phyloP scores from a whole-genome alignment of 805 yeast genomes.

The Candida morakotiae region DNA sequence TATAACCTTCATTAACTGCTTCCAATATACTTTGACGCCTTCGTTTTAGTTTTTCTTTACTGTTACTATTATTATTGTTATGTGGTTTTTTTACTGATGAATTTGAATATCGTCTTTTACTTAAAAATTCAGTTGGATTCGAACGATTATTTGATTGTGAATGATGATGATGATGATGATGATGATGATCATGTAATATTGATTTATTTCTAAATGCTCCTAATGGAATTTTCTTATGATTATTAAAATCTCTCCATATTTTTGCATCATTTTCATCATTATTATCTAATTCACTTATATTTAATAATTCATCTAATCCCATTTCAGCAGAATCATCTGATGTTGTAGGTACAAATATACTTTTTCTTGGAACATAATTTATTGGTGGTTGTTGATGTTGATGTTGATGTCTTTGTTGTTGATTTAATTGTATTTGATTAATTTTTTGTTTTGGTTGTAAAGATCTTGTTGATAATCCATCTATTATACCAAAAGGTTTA shows the following conservation, averaged over 20 bases:
- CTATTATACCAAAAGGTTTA: constrained; percentile 90
- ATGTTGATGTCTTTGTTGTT: constrained; percentile 3
- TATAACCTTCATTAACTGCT: constrained; percentile 70
- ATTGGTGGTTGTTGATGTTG: not conserved
- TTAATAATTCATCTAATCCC: constrained; percentile 74
- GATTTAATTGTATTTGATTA: not conserved
- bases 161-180: not conserved
- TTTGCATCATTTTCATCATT: constrained; percentile 54
- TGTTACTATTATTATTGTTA: not conserved
- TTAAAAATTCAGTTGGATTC: not conserved
- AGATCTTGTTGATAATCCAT: constrained; percentile 87
- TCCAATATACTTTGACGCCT: constrained; percentile 69
- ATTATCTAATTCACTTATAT: constrained; percentile 83
- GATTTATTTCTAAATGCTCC: constrained; percentile 86
- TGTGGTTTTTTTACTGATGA: not conserved
- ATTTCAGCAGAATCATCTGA: constrained; percentile 33
- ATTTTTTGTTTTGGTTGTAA: constrained; percentile 22
- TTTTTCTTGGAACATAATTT: constrained; percentile 12
- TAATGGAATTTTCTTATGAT: constrained; percentile 56
- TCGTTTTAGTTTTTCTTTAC: constrained; percentile 29
- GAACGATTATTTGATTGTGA: too few species aligned
- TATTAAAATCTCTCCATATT: constrained; percentile 44
- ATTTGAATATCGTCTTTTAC: not conserved
- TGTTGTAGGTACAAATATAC: constrained; percentile 11
- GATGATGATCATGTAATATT: constrained; percentile 19